Conservation (phyloP, 202 grass and related monocot genomes). For the Dendrocalamus latiflorus region DNA sequence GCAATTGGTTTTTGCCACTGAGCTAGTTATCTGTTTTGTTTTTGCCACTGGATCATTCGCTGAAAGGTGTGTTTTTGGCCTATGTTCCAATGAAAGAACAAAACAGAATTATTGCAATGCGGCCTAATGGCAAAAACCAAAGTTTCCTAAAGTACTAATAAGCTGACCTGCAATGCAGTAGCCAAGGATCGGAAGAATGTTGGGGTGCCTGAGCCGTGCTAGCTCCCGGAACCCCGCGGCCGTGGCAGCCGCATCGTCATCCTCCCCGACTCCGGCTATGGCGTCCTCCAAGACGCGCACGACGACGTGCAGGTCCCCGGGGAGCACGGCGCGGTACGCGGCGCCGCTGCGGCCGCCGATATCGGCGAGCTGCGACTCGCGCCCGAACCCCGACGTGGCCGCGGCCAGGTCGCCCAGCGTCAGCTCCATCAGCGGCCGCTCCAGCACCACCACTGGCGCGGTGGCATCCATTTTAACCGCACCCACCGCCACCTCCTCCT, state of each 20-base stretch:
- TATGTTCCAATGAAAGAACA: not conserved
- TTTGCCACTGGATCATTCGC: not conserved
- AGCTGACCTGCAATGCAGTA: constrained; percentile 75
- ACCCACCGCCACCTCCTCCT: constrained; percentile 43
- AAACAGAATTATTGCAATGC: not conserved
- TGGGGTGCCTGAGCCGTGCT: constrained; percentile 56
- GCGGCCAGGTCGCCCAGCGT: constrained; percentile 63
- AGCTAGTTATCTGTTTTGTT: not conserved
- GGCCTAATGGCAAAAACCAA: not conserved
- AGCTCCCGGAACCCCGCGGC: constrained; percentile 44
- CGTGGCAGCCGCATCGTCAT: not conserved
- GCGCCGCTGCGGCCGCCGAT: constrained; percentile 45
- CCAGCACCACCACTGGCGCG: constrained; percentile 64
- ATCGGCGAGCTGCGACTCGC: constrained; percentile 71
- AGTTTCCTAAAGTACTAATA: not conserved
- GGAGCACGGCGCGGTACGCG: constrained; percentile 69
- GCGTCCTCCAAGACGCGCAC: constrained; percentile 59
- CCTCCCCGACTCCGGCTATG: not conserved
- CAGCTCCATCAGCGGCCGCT: constrained; percentile 70
- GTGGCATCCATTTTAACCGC: constrained; percentile 35
- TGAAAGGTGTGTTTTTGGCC: not conserved
- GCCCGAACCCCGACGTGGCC: constrained; percentile 73
- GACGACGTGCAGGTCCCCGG: constrained; percentile 60
- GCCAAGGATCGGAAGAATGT: constrained; percentile 77
- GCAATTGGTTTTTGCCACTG: not conserved